These are phyloP conservation scores for Solanum ahanhuiri DNA, from an alignment of 257 asterid species.

Conservation along the genomic window DNA sequence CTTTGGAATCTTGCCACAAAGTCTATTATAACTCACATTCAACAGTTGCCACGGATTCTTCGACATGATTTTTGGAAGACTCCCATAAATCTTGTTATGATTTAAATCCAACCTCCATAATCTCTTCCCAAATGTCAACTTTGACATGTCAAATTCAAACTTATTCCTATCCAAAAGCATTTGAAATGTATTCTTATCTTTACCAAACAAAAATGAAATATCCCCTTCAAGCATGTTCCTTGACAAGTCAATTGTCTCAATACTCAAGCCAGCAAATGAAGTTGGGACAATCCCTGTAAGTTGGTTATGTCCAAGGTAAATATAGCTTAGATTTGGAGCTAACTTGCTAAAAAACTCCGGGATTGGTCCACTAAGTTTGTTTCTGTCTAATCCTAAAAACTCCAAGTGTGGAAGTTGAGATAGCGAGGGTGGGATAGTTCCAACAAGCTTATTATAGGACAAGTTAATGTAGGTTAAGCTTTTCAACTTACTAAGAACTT, in stretches of 20 bases:
- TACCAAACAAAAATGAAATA: constrained; percentile 36
- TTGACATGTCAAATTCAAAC: constrained; percentile 35
- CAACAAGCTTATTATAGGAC: constrained; percentile 28
- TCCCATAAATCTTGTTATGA: constrained; percentile 35
- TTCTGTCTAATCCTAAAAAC: constrained; percentile 27
- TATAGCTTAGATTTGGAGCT: not conserved
- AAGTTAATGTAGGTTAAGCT: constrained; percentile 23
- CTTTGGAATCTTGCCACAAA: constrained; percentile 43
- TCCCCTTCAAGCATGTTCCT: constrained; percentile 36
- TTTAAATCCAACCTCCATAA: constrained; percentile 25
- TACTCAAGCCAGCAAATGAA: constrained; percentile 7
- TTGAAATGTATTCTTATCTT: constrained; percentile 5
- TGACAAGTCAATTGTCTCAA: constrained; percentile 16
- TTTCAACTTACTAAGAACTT: constrained; percentile 25
- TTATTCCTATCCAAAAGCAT: constrained; percentile 21
- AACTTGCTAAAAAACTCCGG: constrained; percentile 35
- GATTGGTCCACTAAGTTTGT: constrained; percentile 40
- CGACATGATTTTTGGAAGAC: constrained; percentile 24
- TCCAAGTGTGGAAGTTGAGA: constrained; percentile 19
- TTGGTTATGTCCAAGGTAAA: constrained; percentile 25
- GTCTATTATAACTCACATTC: constrained; percentile 37
- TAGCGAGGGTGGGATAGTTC: constrained; percentile 36
- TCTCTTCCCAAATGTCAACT: constrained; percentile 15
- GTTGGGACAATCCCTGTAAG: constrained; percentile 30
- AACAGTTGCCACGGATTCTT: not conserved